phyloP scores from a whole-genome alignment of 768 basidiomycete species.

The Artomyces pyxidatus region DNA sequence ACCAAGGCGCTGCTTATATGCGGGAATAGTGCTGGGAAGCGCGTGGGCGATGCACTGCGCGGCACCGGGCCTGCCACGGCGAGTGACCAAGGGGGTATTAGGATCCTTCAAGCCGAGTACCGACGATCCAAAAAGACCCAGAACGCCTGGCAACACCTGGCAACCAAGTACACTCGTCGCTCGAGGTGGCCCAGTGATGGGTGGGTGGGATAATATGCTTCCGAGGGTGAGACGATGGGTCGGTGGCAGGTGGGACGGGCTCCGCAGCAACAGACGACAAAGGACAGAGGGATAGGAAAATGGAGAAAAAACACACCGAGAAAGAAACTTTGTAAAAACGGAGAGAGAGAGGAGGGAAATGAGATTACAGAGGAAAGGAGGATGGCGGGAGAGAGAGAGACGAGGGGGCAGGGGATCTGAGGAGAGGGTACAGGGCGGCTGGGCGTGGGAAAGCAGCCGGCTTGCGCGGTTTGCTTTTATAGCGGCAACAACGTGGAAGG shows the following conservation, averaged over 20 bases:
- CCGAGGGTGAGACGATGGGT: not conserved
- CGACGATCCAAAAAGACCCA: not conserved
- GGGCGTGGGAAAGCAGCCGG: constrained; percentile 21
- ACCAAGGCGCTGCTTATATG: too few relatives aligned
- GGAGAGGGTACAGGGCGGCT: constrained; percentile 17
- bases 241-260: not conserved
- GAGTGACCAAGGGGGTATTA: not conserved
- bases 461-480: constrained; percentile 16
- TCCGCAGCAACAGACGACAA: not conserved
- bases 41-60: too few relatives aligned
- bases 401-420: not conserved
- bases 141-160: too few relatives aligned
- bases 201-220: not conserved
- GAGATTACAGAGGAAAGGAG: constrained; percentile 9
- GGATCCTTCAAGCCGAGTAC: not conserved
- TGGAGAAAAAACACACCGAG: not conserved
- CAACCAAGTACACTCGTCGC: not conserved
- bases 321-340: not conserved
- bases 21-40: too few relatives aligned
- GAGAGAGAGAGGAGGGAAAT: constrained; percentile 6
- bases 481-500: constrained; percentile 13
- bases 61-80: not conserved
- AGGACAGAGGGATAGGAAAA: not conserved
- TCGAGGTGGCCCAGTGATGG: not conserved
- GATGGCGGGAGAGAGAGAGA: constrained; percentile 10